Evolutionary conservation across 2,329 filamentous ascomycete species (phyloP).

Genomic region (Talaromyces sp.): DNA sequence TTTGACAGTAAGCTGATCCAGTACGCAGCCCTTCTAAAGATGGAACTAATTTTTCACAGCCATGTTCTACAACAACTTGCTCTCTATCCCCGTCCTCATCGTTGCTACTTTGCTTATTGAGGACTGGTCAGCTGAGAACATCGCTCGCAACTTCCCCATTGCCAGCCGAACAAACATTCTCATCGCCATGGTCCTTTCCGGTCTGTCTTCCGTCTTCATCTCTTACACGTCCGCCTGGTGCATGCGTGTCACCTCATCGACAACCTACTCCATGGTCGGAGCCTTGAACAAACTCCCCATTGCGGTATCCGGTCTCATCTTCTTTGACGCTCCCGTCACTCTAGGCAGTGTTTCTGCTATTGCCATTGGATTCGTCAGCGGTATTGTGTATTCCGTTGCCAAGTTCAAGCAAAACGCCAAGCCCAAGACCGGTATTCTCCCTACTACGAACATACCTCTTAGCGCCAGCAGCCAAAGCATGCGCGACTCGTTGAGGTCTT

Average conservation of each 20-base stretch:
- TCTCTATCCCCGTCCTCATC: conserved; percentile 89
- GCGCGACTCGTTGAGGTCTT: conserved; percentile 77
- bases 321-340: conserved; percentile 92
- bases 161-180: conserved; percentile 75
- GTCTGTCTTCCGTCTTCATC: conserved; percentile 90
- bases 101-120: conserved; percentile 77
- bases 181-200: conserved; percentile 88
- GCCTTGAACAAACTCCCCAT: conserved; percentile 97
- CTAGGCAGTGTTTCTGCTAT: conserved; percentile 91
- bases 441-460: conserved; percentile 62
- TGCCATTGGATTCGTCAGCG: conserved; percentile 83
- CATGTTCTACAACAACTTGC: conserved; percentile 99
- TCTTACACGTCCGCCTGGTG: conserved; percentile 99
- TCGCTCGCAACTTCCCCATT: conserved; percentile 82
- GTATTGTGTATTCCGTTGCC: conserved; percentile 83
- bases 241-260: conserved; percentile 93
- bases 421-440: conserved; percentile 65
- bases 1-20: conserved; percentile 84
- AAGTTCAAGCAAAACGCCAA: conserved; percentile 75
- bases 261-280: conserved; percentile 98
- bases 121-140: conserved; percentile 85
- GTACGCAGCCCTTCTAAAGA: conserved; percentile 72
- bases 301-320: conserved; percentile 84
- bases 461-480: conserved; percentile 90
- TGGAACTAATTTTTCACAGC: conserved; percentile 51